Conservation (phyloP, 1,284 basidiomycete genomes). For the Trichosporon ovoides region DNA sequence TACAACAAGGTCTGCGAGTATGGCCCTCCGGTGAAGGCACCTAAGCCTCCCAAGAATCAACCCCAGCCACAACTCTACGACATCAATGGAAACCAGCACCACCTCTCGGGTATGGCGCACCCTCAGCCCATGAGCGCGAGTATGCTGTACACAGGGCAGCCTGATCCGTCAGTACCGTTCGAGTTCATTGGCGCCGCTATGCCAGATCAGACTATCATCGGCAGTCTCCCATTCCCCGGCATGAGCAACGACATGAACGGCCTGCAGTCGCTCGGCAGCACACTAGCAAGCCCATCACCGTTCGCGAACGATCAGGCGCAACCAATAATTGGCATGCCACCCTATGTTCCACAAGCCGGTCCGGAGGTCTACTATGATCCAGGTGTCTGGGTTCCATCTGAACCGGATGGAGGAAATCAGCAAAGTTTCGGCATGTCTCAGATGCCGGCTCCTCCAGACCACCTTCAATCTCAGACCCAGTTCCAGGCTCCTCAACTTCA, state of each 20-base stretch:
- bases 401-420: neutral
- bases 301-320: slow-evolving; percentile 10
- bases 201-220: neutral
- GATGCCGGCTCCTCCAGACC: neutral
- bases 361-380: slow-evolving; percentile 7
- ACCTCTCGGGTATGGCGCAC: neutral
- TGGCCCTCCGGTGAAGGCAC: slow-evolving; percentile 17
- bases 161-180: neutral
- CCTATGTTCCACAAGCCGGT: slow-evolving; percentile 4
- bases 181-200: neutral
- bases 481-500: neutral
- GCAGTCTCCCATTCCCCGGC: neutral
- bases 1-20: slow-evolving; percentile 42
- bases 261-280: neutral
- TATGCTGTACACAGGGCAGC: neutral
- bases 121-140: neutral
- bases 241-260: neutral
- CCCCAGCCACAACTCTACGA: neutral
- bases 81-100: neutral
- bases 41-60: slow-evolving; percentile 8
- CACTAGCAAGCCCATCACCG: slow-evolving; percentile 10
- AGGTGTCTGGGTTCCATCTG: neutral
- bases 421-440: neutral
- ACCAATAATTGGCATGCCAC: slow-evolving; percentile 19
- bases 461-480: neutral